Conservation (phyloP, 306 rosid genomes). For the Rubus parviflorus region DNA sequence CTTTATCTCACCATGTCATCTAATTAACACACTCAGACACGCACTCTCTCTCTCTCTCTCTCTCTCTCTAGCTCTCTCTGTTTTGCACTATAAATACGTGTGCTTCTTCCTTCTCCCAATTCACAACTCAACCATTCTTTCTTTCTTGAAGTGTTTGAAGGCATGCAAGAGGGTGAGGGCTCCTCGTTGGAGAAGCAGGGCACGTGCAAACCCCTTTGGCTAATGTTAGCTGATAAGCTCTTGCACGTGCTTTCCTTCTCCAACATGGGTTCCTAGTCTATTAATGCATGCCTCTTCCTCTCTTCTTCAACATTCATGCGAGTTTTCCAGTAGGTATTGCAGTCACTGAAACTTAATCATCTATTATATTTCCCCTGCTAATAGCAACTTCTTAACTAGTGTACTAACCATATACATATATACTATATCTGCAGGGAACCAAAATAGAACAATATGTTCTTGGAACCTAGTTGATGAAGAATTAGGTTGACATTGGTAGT, state of each 20-base stretch:
- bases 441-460: not conserved
- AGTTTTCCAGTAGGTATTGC: not conserved
- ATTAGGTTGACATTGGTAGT: not conserved
- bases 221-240: slow-evolving; percentile 8
- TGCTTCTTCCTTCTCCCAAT: slow-evolving; percentile 25
- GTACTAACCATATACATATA: not conserved
- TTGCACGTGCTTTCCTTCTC: slow-evolving; percentile 95
- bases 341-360: not conserved
- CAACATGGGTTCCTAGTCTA: slow-evolving; percentile 67
- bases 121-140: slow-evolving; percentile 16
- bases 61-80: slow-evolving; percentile 6
- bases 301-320: not conserved
- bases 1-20: slow-evolving; percentile 30
- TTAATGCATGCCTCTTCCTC: slow-evolving; percentile 2
- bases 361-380: not conserved
- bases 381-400: not conserved
- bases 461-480: not conserved
- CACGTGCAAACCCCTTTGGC: slow-evolving; percentile 71
- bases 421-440: not conserved
- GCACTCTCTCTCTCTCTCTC: slow-evolving; percentile 18
- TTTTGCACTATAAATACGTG: slow-evolving; percentile 46
- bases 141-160: not conserved
- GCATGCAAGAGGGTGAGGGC: slow-evolving; percentile 43
- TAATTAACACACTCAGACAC: slow-evolving; percentile 8
- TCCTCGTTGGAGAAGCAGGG: slow-evolving; percentile 99